These are phyloP conservation scores for Spiraea crenata DNA, from an alignment of 331 rosid species.

Conservation along the genomic window DNA sequence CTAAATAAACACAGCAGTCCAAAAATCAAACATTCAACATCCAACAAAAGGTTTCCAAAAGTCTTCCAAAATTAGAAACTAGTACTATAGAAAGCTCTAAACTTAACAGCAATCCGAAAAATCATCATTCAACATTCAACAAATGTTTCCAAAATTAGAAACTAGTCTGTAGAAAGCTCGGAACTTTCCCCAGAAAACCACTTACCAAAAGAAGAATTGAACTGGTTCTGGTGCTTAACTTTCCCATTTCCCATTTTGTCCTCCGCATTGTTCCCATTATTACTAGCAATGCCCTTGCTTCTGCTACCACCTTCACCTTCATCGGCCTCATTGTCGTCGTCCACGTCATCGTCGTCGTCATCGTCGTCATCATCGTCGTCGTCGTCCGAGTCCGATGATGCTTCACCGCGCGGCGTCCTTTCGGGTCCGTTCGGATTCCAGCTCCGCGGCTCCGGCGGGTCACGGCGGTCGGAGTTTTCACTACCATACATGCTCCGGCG, in stretches of 20 bases:
- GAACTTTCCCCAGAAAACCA: background rate
- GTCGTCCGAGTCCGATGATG: slow-evolving; percentile 59
- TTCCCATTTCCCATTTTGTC: slow-evolving; percentile 66
- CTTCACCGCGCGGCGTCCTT: slow-evolving; percentile 55
- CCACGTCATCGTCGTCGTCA: slow-evolving; percentile 58
- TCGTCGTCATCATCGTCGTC: slow-evolving; percentile 62
- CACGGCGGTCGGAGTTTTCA: slow-evolving; percentile 41
- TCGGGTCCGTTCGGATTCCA: slow-evolving; percentile 62
- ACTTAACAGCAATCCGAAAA: background rate
- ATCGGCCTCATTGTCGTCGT: slow-evolving; percentile 28
- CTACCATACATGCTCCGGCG: slow-evolving; percentile 51
- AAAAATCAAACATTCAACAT: background rate
- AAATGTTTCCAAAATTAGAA: slow-evolving; percentile 17
- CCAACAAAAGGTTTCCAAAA: background rate
- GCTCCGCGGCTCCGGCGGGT: slow-evolving; percentile 39
- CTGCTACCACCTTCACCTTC: slow-evolving; percentile 38
- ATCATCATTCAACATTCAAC: slow-evolving; percentile 6
- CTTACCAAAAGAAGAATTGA: slow-evolving; percentile 67
- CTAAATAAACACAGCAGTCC: background rate
- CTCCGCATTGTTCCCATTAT: slow-evolving; percentile 32
- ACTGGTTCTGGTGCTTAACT: slow-evolving; percentile 34
- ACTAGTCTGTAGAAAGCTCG: background rate
- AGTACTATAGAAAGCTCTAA: background rate
- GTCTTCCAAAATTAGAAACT: slow-evolving; percentile 20
- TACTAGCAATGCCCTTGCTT: slow-evolving; percentile 40